These are phyloP conservation scores for Turnera subulata DNA, from an alignment of 345 rosid genomes.

Conservation along the genomic window DNA sequence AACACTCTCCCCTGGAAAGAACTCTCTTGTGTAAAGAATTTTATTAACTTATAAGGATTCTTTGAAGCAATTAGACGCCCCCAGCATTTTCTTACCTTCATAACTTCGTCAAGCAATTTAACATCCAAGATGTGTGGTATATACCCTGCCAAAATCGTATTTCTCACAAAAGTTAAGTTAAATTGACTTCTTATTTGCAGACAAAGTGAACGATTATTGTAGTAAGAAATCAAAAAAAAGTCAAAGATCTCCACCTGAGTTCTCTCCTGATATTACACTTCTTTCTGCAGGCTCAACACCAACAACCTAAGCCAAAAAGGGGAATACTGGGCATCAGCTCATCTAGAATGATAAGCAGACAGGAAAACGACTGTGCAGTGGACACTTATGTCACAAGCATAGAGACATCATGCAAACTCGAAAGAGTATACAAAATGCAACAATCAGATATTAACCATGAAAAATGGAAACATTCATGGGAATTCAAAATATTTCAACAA, in stretches of 20 bases:
- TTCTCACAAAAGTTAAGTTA: slow-evolving; percentile 14
- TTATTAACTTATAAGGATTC: too few relatives aligned
- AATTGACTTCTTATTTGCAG: slow-evolving; percentile 3
- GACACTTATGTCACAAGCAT: too few relatives aligned
- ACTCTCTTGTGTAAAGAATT: too few relatives aligned
- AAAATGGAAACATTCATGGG: too few relatives aligned
- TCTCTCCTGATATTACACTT: slow-evolving; percentile 84
- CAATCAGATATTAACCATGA: too few relatives aligned
- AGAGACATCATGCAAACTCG: too few relatives aligned
- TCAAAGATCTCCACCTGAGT: slow-evolving; percentile 49
- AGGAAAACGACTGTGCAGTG: slow-evolving; percentile 1
- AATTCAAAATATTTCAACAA: too few relatives aligned
- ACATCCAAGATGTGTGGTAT: slow-evolving; percentile 73
- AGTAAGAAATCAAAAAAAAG: slow-evolving; percentile 12
- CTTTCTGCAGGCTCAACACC: slow-evolving; percentile 98
- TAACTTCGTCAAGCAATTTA: slow-evolving; percentile 81
- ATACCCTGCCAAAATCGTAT: slow-evolving; percentile 49
- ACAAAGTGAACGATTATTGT: neutral
- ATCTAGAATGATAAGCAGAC: slow-evolving; percentile 4
- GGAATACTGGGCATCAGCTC: slow-evolving; percentile 3
- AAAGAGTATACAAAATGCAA: too few relatives aligned
- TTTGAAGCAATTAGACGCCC: neutral
- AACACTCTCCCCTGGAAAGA: too few relatives aligned
- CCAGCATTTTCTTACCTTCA: slow-evolving; percentile 44
- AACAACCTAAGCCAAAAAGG: slow-evolving; percentile 48